Evolutionary conservation across 192 early-diverging fungal species (phyloP), one percentile per base, ranked within the genome.

Genomic region (Podila minutissima): DNA sequence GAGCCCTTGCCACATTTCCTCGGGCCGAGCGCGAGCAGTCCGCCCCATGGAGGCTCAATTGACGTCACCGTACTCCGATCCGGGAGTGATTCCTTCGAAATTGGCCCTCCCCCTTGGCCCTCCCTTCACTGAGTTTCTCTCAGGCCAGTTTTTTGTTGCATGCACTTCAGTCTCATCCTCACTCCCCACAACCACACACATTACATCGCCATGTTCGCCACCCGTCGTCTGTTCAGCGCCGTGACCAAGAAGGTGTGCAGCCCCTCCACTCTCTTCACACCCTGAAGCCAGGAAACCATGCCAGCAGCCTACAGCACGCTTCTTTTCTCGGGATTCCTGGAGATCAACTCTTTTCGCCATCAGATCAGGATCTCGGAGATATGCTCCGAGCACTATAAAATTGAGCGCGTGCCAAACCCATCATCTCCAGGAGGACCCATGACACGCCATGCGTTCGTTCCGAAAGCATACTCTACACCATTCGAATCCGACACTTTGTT

Each of bases 161-260:
- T 46, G 41, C 41, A 46, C 15, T 15, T 26, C 22, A 55, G n/a
- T 55, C 53, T 55, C 53, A 55, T 26, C 24, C 53, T 26, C 51
- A 53, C 51, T 53, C 53, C 22, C 53, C 53, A 55, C 53, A 46
- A 55, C 24, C 53, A 55, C 53, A 53, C 49, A 31, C 64, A 29
- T 19, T 20, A 17, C 31, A 31, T 5, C 66, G 53, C 31, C 71
- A 81, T 81, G 77, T 81, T 81, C 49, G 77, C 77, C 33, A 69
- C 77, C 53, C 67, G 77, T 72, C 70, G 77, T 32, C 77, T 81
- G 31, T 60, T 81, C 53, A 73, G 53, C 28, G 77, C 71, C 57
- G 71, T 81, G 61, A 72, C 76, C 55, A 79, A 81, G 71, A 81
- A 81, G 77, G 77, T 17, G 24, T 28, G 24, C 41, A 15, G 2